Evolutionary conservation across 129 eudicot species (phyloP), one percentile per base, ranked within the genome.

Genomic region (Lactuca saligna): DNA sequence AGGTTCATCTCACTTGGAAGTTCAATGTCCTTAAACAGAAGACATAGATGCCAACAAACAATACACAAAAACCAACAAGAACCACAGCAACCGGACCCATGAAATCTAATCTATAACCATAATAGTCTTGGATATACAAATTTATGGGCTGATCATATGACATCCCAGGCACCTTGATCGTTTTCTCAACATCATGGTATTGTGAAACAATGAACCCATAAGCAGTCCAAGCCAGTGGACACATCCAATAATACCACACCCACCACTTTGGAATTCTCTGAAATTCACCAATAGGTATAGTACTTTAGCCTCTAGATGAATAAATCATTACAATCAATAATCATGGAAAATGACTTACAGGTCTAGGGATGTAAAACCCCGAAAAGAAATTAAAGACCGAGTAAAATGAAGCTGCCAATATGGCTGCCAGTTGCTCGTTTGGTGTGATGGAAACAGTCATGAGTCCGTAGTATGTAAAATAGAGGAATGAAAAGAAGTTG

Each of bases 391-490:
- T 83, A 74, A 86, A 86, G 46, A 86, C 73, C 2, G 86, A 59
- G 66, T 78, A 83, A 73, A 86, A 86, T n/a, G 92, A 79, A 51
- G 82, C 80, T 9, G 92, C 85, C 41, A 81, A 70, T 67, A 86
- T 25, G 29, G 29, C 29, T 25, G 29, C 29, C 29, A 25, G 1
- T 25, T 25, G 29, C 29, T 25, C 29, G 59, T 86, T 86, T 20
- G 88, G 88, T 32, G 92, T 86, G 65, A 86, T 63, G 71, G 92
- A 81, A 57, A 83, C 92, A 0, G 86, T 83, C 92, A 86, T 86
- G 86, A 86, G 78, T 39, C 92, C 92, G 6, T 86, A 86, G 78
- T 86, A 86, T 20, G 88, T 86, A 75, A 86, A 86, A 72, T 83
- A 86, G 32, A 86, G 82, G 67, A 86, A 86, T 42, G 92, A 71